Percentiles rank a stretch among this genome's conserved stretches.
phyloP scores from a whole-genome alignment of 345 rosid species.

The Cardiospermum halicacabum region DNA sequence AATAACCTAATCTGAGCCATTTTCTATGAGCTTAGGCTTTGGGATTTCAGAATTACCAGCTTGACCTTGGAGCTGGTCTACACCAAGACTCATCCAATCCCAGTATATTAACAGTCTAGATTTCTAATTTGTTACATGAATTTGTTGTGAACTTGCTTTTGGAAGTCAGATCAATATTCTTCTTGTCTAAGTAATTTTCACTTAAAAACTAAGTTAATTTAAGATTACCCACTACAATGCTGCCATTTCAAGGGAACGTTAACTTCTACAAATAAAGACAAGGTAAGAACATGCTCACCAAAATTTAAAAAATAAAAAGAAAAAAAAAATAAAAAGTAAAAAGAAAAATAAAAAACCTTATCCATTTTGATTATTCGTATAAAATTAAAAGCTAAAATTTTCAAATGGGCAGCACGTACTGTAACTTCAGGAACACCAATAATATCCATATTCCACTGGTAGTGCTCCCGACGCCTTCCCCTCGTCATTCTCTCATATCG shows the following conservation, averaged over 20 bases:
- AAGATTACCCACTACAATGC: not conserved
- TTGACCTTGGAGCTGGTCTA: too few species aligned
- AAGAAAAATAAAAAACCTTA: too few species aligned
- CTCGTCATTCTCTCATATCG: slow-evolving; percentile 97
- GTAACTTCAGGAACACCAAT: slow-evolving; percentile 83
- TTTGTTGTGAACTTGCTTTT: too few species aligned
- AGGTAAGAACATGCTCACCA: not conserved
- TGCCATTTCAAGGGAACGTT: not conserved
- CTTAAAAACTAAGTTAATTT: not conserved
- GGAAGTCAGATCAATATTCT: not conserved
- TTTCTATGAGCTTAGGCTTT: too few species aligned
- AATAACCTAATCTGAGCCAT: too few species aligned
- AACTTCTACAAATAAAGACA: slow-evolving; percentile 1
- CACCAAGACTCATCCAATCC: too few species aligned
- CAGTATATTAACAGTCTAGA: too few species aligned
- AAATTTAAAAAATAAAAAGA: not conserved
- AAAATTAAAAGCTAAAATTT: too few species aligned
- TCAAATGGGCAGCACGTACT: slow-evolving; percentile 36
- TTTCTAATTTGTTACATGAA: too few species aligned
- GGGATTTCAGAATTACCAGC: too few species aligned
- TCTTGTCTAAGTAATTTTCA: not conserved
- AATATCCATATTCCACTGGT: slow-evolving; percentile 99
- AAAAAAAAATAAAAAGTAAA: too few species aligned
- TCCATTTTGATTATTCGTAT: too few species aligned
- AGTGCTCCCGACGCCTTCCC: slow-evolving; percentile 95